Evolutionary conservation across 2,329 filamentous ascomycete genomes (phyloP).

Genomic region (Ophiostoma piceae): DNA sequence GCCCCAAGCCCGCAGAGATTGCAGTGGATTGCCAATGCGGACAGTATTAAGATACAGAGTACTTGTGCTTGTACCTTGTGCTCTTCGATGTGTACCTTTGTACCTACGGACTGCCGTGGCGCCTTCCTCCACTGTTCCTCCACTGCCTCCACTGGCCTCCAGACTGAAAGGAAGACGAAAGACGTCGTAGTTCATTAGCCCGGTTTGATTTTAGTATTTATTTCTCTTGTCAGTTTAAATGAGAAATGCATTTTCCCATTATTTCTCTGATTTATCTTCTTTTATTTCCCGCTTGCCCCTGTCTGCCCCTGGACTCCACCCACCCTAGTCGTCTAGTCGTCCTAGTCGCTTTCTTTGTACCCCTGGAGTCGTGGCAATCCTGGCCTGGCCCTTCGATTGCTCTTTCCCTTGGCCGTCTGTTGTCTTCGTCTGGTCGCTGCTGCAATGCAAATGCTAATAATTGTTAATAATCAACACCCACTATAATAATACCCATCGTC

Average conservation of each 20-base stretch:
- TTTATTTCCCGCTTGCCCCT: conserved; percentile 12
- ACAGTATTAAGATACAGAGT: not conserved
- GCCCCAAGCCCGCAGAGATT: conserved; percentile 8
- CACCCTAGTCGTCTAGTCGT: not conserved
- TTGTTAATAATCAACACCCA: not conserved
- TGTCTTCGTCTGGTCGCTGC: not conserved
- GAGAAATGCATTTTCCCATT: not conserved
- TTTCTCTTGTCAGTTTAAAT: not conserved
- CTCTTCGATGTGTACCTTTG: not conserved
- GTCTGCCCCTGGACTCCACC: conserved; percentile 10
- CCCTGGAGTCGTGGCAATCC: conserved; percentile 11
- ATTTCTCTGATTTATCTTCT: no score
- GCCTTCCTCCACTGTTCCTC: not conserved
- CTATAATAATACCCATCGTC: conserved; percentile 14
- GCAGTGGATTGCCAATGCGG: conserved; percentile 3
- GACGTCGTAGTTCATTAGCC: not conserved
- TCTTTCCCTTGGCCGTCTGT: not conserved
- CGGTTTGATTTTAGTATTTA: not conserved
- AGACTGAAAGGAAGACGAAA: no score
- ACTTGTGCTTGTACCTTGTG: not conserved
- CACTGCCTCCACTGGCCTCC: no score
- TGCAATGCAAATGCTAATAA: not conserved
- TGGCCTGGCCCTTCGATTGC: not conserved
- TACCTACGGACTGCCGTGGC: not conserved
- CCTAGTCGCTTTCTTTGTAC: conserved; percentile 5